Evolutionary conservation across 177 flowering plant genomes (phyloP), one percentile per base, ranked within the genome.

Genomic region (Vitis hybrid): DNA sequence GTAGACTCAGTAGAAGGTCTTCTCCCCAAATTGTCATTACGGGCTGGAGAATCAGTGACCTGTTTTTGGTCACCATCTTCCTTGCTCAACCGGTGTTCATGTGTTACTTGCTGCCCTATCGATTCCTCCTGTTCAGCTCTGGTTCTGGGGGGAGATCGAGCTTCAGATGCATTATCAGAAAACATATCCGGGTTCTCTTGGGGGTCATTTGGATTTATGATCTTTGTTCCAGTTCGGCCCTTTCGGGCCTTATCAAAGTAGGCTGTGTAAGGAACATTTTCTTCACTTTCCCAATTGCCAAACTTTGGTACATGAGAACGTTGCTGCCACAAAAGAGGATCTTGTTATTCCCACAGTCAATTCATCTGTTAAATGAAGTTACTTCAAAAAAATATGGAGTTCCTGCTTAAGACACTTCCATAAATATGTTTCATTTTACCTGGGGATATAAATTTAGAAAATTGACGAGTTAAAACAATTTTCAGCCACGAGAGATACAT

Each of bases 281-380:
- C 91, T 57, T 77, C 93, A 64, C 76, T 74, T 26, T 84, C 92
- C 99, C 99, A 93, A 65, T 90, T 86, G 51, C 98, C 98, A 70
- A 91, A 91, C 69, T 78, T 69, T n/a, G 97, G 97, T 56, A 91
- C 90, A 63, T 72, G 84, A 4, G 91, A 76, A 20, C 86, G 86
- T 72, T 83, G 82, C 88, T 86, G 87, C 72, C 58, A 71, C 31
- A 74, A 66, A 3, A 69, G 55, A 22, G 48, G 48, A 39, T 39
- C 48, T 39, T 39, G 48, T 39, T 8, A 39, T 39, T 39, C 48
- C 48, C 9, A 39, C 48, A 5, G 48, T 39, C 48, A 39, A 39
- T 39, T 39, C 48, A 39, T 39, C 48, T 39, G 48, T 39, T 39
- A 39, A 39, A 39, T 39, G 48, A 39, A 39, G 7, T 39, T 39